Evolutionary conservation across 768 basidiomycete species (phyloP), one percentile per base, ranked within the genome.

Genomic region (Cystofilobasidium ferigula): DNA sequence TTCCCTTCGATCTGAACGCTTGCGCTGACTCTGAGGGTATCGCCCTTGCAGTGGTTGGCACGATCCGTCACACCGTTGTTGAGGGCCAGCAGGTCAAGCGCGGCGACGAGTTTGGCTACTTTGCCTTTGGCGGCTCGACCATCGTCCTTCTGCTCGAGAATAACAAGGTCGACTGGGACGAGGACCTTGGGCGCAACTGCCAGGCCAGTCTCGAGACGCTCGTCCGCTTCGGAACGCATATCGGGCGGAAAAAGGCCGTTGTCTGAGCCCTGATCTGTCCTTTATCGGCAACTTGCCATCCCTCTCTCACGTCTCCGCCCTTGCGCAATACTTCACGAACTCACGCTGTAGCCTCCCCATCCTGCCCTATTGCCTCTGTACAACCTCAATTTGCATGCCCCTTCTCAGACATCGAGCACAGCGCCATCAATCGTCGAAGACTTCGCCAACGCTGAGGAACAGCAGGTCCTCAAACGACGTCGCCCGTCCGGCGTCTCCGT

Each of bases 101-200:
- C 16, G 92, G 92, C 2, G 83, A 98, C 69, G 94, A 97, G 73
- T 83, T 94, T 72, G 89, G 91, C 1, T 94, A 89, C 73, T 97
- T 97, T 72, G 92, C 91, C 0, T 98, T 97, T 71, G 94, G 89
- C 63, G 92, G 91, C 0, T 93, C 89, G 34, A 93, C 92, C 14
- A 88, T 95, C 69, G 92, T 98, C 45, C 77, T 89, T 51, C 75
- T 97, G 22, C 92, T 97, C 71, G 89, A 92, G 76, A 89, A 85
- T 73, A 87, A 86, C 9, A 81, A 77, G 4, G 82, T 97, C 18
- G 80, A 86, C 72, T 99, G 91, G 87, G 94, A 98, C 71, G 88
- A 92, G 69, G 93, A 97, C 75, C 75, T 66, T 9, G 35, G 64
- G 20, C 38, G 54, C 47, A 66, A 66, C 64, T 57, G 57, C n/a